Conservation (phyloP, 352 stramenopile genomes). For the Thraustochytrium striatum region DNA sequence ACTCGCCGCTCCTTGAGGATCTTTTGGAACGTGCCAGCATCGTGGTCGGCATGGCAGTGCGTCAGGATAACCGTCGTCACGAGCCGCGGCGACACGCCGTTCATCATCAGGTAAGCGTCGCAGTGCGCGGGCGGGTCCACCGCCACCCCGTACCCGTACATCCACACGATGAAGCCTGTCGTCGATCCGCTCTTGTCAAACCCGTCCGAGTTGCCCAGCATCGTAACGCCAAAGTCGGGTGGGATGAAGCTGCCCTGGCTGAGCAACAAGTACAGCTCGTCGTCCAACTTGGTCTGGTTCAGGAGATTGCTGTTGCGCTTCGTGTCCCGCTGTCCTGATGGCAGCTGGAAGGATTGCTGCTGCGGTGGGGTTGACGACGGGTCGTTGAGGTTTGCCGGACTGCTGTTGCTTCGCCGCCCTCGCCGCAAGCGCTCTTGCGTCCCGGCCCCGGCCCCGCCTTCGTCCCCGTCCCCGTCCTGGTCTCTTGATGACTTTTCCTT, state of each 20-base stretch:
- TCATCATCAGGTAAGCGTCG: slow-evolving; percentile 71
- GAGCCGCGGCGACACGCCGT: slow-evolving; percentile 79
- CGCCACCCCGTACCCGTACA: slow-evolving; percentile 91
- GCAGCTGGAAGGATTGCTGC: not conserved
- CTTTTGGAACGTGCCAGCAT: slow-evolving; percentile 93
- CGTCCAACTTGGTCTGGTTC: not conserved
- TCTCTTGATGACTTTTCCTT: too few species aligned
- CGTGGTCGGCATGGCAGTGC: slow-evolving; percentile 93
- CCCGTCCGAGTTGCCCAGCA: slow-evolving; percentile 88
- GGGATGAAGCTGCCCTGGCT: slow-evolving; percentile 71
- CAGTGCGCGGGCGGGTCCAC: slow-evolving; percentile 89
- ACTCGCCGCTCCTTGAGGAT: slow-evolving; percentile 86
- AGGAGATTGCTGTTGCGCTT: too few species aligned
- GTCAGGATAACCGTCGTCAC: slow-evolving; percentile 93
- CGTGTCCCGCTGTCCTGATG: not conserved
- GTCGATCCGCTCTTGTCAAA: slow-evolving; percentile 89
- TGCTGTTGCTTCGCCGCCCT: too few species aligned
- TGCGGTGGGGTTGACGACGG: too few species aligned
- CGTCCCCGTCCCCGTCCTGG: too few species aligned
- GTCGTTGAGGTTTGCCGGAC: too few species aligned
- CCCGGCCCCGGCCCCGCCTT: too few species aligned
- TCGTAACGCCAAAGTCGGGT: slow-evolving; percentile 88
- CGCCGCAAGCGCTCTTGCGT: too few species aligned
- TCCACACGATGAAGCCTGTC: slow-evolving; percentile 92
- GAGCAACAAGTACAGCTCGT: slow-evolving; percentile 21